Evolutionary conservation across 1,284 basidiomycete species (phyloP), one percentile per base, ranked within the genome.

Genomic region (Leccinum pallidistipes): DNA sequence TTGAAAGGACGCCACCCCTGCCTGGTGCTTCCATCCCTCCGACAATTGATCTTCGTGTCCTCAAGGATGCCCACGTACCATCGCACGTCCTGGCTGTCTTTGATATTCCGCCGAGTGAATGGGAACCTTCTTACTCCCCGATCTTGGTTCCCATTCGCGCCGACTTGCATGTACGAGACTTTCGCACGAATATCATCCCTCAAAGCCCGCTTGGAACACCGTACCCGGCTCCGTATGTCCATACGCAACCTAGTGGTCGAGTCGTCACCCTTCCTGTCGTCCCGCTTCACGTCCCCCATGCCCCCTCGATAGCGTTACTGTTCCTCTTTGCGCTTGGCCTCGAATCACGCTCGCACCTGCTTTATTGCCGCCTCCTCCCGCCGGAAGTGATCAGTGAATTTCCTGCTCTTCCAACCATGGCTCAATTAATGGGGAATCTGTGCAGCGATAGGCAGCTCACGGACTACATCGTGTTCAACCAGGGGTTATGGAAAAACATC

Each of bases 381-480:
- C 47, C 69, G 7, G 69, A 73, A 61, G 79, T 77, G 54, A 76
- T 81, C 38, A 76, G 69, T 51, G 80, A 81, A 71, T 81, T 78
- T 64, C 81, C 87, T 2, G 81, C 86, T 54, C 77, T 80, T 12
- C 77, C 82, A 3, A 78, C 79, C 11, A 87, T 88, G 86, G 78
- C 84, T 1, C 73, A 78, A 34, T 75, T 68, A 18, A 71, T 81
- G 73, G 74, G 71, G 24, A 58, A 59, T 14, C 40, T 66, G 8
- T 77, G 74, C 68, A 66, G 54, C 57, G 69, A 70, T 31, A 73
- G 67, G 32, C 67, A 73, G 60, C 69, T 80, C 55, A 64, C 65
- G 10, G 64, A 65, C 54, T 68, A 72, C 64, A 64, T 68, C 58
- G 68, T 66, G 45, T 76, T 73, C 57, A 81, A 80, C 64, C 75